Base-by-base conservation (phyloP, 768 basidiomycete genomes). In the Auriscalpium vulgare region DNA sequence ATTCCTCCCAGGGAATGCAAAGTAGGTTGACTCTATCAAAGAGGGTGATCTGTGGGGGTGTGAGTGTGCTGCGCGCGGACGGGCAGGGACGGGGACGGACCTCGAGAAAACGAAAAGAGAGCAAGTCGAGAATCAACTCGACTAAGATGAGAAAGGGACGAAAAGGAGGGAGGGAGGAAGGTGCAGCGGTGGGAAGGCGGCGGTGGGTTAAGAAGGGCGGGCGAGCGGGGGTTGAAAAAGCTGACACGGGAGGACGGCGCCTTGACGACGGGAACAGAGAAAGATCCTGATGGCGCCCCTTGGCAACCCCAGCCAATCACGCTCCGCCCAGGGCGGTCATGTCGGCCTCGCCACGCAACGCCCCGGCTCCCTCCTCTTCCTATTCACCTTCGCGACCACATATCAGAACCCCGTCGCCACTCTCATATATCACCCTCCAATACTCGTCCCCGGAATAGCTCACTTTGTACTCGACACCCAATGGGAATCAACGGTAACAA, bases 121-220 rank as follows among this genome's bases (percentile, higher is more conserved):
- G 46, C 36, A 68, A 74, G 81, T 79, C 78, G 82, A 82, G 74
- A 74, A 73, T 81, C 85, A 78, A 85, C 79, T 82, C 82, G 82
- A 82, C 79, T 68, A 72, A 69, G 70, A 75, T 72, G 69, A 72
- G 63, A 65, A 65, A 61, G 62, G 51, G 58, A 60, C 66, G 69
- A 60, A 64, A 68, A 68, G 62, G 59, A 65, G 63, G 61, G 63
- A 65, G 63, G 59, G 60, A 64, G 61, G 65, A 62, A 62, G 34
- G 21, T 10, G 47, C 38, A 34, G 37, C 49, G 50, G 21, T 1
- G 29, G 55, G 55, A 53, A 56, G 58, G 56, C 54, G 61, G 58
- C 59, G 63, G 51, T 60, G 61, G 63, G 62, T 65, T 65, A 62
- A 34, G 62, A 3, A 13, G 16, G 34, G 5, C 16, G 34, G 1